Base-by-base conservation (phyloP, 2,329 filamentous ascomycete species). In the Claviceps cyperi region DNA sequence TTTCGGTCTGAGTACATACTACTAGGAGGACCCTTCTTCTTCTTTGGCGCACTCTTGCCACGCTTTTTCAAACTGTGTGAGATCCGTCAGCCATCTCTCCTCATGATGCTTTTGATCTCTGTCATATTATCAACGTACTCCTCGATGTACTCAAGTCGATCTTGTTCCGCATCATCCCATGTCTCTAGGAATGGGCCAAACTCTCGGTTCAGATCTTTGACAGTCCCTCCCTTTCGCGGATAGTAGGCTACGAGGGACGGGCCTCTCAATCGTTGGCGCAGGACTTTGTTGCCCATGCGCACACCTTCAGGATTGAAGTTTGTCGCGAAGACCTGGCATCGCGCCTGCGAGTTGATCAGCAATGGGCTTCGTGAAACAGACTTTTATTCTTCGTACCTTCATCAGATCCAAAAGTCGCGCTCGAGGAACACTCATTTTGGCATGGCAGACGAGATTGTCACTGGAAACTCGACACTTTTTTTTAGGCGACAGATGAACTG, bases 311-410 rank as follows among this genome's bases (percentile, higher is more conserved):
- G 92, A 69, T 98, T 98, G 74, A 82, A 97, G 49, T 83, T 90
- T 47, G 85, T 86, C 61, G 83, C 83, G 74, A 97, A 98, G 71
- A 97, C 80, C 65, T 83, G 80, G 76, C 88, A 95, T 83, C 90
- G 89, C 62, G 79, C 78, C 90, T 96, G 59, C 41, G 1, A 11
- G 19, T 5, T 28, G 53, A 17, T 66, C 43, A 69, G 60, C 41
- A 49, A 43, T 22, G 15, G 11, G 7, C 35, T 28, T 11, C 13
- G 14, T 35, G 4, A 45, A 38, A 54, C 15, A 3, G 7, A 32
- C 3, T 1, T 3, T 38, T 24, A 15, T 3, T 6, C 2, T 9
- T n/a, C 58, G 44, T 68, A 87, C 89, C 83, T 88, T 89, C 73
- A 91, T 78, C 55, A 95, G 77, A 63, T 88, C 84, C 56, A 83